These are phyloP conservation scores for Cunninghamia lanceolata DNA, from an alignment of 75 land plant species.

Conservation along the genomic window DNA sequence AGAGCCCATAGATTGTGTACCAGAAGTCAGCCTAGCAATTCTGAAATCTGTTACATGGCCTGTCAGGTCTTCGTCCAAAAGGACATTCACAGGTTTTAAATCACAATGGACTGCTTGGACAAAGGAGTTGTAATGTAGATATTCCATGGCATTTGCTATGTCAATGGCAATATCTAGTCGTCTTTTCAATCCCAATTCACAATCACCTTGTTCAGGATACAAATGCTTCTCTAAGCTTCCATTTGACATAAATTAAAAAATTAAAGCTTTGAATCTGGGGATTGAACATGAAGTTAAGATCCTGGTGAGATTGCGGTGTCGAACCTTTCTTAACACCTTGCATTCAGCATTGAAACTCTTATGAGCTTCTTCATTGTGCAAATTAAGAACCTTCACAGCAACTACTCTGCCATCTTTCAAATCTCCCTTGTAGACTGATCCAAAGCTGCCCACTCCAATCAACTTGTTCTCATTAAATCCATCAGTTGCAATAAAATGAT, in stretches of 20 bases:
- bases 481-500: not conserved
- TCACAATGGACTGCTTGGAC: constrained; percentile 16
- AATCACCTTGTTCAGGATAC: not conserved
- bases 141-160: constrained; percentile 13
- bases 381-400: constrained; percentile 30
- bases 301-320: constrained; percentile 32
- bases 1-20: not conserved
- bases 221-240: constrained; percentile 17
- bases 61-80: constrained; percentile 11
- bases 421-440: constrained; percentile 19
- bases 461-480: constrained; percentile 9
- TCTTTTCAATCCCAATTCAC: not conserved
- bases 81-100: constrained; percentile 19
- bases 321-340: constrained; percentile 23
- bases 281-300: constrained; percentile 24
- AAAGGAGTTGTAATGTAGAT: constrained; percentile 7
- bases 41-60: constrained; percentile 18
- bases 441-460: constrained; percentile 7
- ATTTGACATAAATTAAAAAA: constrained; percentile 19
- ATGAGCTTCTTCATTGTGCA: constrained; percentile 13
- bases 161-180: constrained; percentile 8
- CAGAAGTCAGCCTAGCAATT: constrained; percentile 5
- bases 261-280: constrained; percentile 3
- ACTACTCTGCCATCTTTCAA: constrained; percentile 6
- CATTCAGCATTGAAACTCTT: constrained; percentile 34